Conservation (phyloP, 192 early-diverging fungal species). For the Spinellus fusiger region DNA sequence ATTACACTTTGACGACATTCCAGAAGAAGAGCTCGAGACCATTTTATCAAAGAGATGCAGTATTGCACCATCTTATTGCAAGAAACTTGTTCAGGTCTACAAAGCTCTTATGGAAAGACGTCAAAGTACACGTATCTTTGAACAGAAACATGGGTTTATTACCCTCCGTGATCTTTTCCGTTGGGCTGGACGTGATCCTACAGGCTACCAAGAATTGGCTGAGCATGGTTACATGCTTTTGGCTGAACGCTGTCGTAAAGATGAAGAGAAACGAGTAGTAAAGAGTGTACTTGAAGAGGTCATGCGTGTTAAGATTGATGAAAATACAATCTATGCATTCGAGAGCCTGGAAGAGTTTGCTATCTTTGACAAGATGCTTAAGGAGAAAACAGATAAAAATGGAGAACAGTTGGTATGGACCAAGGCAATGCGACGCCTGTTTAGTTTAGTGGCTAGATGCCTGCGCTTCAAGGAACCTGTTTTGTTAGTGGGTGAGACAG, state of each 20-base stretch:
- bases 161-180: conserved; percentile 96
- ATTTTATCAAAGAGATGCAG: conserved; percentile 80
- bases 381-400: conserved; percentile 9
- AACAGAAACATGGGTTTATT: conserved; percentile 89
- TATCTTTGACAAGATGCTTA: conserved; percentile 27
- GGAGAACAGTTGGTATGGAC: conserved; percentile 82
- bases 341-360: conserved; percentile 48
- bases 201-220: conserved; percentile 78
- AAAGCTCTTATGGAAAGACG: conserved; percentile 67
- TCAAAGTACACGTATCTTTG: conserved; percentile 85
- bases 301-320: conserved; percentile 62
- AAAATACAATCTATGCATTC: conserved; percentile 58
- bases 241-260: conserved; percentile 79
- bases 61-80: conserved; percentile 86
- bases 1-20: conserved; percentile 95
- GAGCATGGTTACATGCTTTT: conserved; percentile 94
- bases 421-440: conserved; percentile 84
- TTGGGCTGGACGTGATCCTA: conserved; percentile 85
- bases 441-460: conserved; percentile 78
- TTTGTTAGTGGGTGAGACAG: conserved; percentile 94
- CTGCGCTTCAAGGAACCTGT: conserved; percentile 83
- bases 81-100: conserved; percentile 82
- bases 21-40: conserved; percentile 82
- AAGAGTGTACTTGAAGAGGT: conserved; percentile 77
- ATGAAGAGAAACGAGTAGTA: conserved; percentile 78